Base-by-base conservation (phyloP, 139 green algal genomes). In the Spirogloea muscicola region DNA sequence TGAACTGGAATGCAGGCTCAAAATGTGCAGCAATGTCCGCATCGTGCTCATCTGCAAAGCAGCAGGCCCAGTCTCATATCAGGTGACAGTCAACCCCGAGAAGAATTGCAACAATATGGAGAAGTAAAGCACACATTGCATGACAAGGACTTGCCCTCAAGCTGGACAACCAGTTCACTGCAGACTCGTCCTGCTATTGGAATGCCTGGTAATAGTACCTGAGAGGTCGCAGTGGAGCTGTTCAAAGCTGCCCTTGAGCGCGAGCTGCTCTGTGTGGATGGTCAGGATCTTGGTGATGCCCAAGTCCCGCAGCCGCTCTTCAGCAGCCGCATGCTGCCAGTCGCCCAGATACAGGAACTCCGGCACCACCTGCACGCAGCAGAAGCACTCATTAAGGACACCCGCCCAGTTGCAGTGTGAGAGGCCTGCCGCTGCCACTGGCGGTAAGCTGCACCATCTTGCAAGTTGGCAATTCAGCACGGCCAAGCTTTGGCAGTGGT, bases 11-110 rank as follows among this genome's bases (percentile, higher is more conserved):
- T 49, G 84, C 83, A 7, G 49, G 29, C 0, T 76, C 37, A 51
- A 96, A 93, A 78, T 88, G 82, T 1, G 6, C 27, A 0, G 38
- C 52, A 10, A 96, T 87, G 67, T 94, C 84, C 72, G 94, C 89
- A 4, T 93, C 84, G 46, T 93, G 87, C 13, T 82, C 72, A 66
- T 97, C 92, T 4, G 59, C 40, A 46, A 97, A 55, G n/a, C 46
- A 21, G n/a, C n/a, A 55, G 46, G 21, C 46, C 21, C 46, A 21
- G 21, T 31, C 21, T 55, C 21, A 55, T 21, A 55, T 21, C 21
- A 31, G 21, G 21, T 55, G 21, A 31, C 21, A 21, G 21, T 21
- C 21, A 21, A 21, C 21, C 21, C 46, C 21, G 46, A 21, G 21
- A 55, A 55, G 21, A 21, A 21, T 21, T 31, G 21, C 21, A 31